Conservation (phyloP, 345 rosid species). For the Hibiscus tridactylites region DNA sequence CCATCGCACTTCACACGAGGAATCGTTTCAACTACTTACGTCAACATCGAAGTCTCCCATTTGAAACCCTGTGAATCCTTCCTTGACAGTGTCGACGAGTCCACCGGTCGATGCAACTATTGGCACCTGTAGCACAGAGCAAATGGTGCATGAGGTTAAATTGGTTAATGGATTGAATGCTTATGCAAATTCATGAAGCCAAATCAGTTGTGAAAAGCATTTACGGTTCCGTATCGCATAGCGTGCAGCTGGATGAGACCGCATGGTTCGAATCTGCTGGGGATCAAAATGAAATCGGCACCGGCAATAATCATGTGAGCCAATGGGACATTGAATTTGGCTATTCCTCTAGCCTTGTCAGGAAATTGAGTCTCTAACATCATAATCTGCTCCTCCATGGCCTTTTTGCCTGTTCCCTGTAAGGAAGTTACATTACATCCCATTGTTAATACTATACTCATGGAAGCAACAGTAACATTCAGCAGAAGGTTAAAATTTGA, state of each 20-base stretch:
- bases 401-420: constrained; percentile 89
- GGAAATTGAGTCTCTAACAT: constrained; percentile 62
- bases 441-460: neutral
- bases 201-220: neutral
- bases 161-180: neutral
- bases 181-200: neutral
- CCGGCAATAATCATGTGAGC: constrained; percentile 93
- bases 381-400: constrained; percentile 64
- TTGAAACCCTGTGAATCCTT: constrained; percentile 89
- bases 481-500: neutral
- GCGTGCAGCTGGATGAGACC: constrained; percentile 97
- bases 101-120: constrained; percentile 95
- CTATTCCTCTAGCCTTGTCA: constrained; percentile 64
- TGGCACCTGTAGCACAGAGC: constrained; percentile 42
- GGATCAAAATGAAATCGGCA: constrained; percentile 75
- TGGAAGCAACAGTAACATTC: neutral
- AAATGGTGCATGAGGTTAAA: too few relatives aligned
- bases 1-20: neutral
- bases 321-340: constrained; percentile 65
- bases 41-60: constrained; percentile 74
- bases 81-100: constrained; percentile 83
- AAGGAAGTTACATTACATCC: neutral
- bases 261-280: constrained; percentile 95
- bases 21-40: constrained; percentile 25
- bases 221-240: constrained; percentile 51